Base-by-base conservation (phyloP, 208 protist species). In the Naegleria fowleri region DNA sequence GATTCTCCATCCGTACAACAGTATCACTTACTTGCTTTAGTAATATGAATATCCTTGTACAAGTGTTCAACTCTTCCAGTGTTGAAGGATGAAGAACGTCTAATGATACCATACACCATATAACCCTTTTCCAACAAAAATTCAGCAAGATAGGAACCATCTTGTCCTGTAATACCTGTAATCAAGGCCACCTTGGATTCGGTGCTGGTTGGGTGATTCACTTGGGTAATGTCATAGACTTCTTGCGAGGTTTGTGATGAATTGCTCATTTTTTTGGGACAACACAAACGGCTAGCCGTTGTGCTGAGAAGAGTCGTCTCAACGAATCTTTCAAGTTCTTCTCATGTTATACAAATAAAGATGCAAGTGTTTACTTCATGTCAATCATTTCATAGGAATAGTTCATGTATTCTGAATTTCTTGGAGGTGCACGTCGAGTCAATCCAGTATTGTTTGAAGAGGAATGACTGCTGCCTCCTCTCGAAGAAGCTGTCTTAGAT, bases 91-190 rank as follows among this genome's bases (percentile, higher is more conserved):
- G 94, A 96, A 38, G 96, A 96, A 86, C 97, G 93, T 76, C 97
- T 94, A 84, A 98, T 98, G 76, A 98, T 96, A 84, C 97, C 98
- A 92, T 98, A 97, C 6, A 99, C 97, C 9, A 59, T 67, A 90
- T 98, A 98, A 5, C 93, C 94, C 92, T 96, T 97, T 59, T 96
- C 94, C 4, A 96, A 59, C 1, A 96, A 93, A 7, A 96, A 90
- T 92, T 97, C 94, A 7, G 94, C 92, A 6, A 96, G 89, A 83
- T 96, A 96, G 6, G 94, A 95, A 13, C 95, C 94, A 91, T 96
- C 94, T 93, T 95, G 95, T 9, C 97, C 97, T 25, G 97, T 98
- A 91, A 98, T 98, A 67, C 97, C 96, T 5, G 96, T 98, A 85
- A 98, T 96, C 16, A 98, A 91, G n/a, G 97, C 97, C 40, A 97